A percentile compares a stretch with the other conserved stretches of the same genome.
Evolutionary conservation across 2,329 filamentous ascomycete species (phyloP).

Genomic region (Keithomyces neogunnii): DNA sequence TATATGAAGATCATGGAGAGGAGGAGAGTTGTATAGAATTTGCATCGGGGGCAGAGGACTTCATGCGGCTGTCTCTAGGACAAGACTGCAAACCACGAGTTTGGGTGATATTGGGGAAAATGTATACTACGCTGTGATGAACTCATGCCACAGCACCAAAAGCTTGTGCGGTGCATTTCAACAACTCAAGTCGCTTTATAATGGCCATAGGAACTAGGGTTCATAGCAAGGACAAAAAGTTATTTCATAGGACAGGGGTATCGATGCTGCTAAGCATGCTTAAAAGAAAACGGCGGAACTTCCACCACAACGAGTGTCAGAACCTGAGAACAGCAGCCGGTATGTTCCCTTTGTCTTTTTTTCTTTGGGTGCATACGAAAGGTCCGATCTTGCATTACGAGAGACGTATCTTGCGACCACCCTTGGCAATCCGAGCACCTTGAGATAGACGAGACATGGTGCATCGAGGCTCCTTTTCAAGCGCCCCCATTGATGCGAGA

Average conservation of each 20-base stretch:
- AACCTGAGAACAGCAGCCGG: not conserved
- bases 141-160: not conserved
- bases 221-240: not conserved
- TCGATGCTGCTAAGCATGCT: not conserved
- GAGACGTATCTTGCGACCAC: conserved; percentile 40
- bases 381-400: conserved; percentile 13
- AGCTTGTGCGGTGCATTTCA: not conserved
- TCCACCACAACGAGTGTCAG: not conserved
- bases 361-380: not conserved
- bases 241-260: not conserved
- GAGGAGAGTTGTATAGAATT: no score
- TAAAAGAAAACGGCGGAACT: not conserved
- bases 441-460: conserved; percentile 74
- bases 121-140: not conserved
- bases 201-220: not conserved
- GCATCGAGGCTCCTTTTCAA: conserved; percentile 65
- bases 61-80: no score
- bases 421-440: conserved; percentile 43
- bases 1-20: no score
- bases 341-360: no score
- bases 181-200: not conserved
- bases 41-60: no score
- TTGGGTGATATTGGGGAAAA: not conserved
- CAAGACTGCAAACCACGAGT: not conserved
- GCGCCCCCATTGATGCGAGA: conserved; percentile 77